Evolutionary conservation across 1,284 basidiomycete genomes (phyloP), one percentile per base, ranked within the genome.

Genomic region (Wallemia ichthyophaga): DNA sequence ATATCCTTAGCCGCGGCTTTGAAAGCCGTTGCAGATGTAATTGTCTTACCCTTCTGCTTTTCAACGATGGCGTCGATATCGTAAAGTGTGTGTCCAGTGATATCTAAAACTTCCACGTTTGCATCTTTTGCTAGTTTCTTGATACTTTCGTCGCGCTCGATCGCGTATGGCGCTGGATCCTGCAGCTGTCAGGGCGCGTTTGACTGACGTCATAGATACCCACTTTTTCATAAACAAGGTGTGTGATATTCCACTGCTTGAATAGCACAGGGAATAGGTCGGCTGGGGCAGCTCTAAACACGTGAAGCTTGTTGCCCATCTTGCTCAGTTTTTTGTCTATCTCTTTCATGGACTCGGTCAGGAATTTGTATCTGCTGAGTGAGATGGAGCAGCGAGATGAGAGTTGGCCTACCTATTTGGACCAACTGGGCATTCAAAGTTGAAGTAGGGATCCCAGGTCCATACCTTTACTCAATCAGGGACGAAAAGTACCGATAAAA

Each of bases 181-280:
- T 48, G 28, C 7, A 21, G 5, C n/a, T n/a, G 37, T 21, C 9
- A 11, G 37, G 7, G 37, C n/a, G 13, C 5, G n/a, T 11, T 5
- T 11, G n/a, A 19, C 7, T 48, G 37, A 48, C 37, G 37, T 48
- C 11, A 48, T 17, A 5, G 13, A 21, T 11, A 21, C 37, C 5
- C 37, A 48, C 37, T 21, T 21, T 48, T 21, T 48, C 37, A 48
- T 48, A 48, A 15, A 48, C 37, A 5, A 48, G 37, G 37, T 48
- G 37, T 48, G 37, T 48, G 37, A 48, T 48, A 15, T 48, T 48
- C 37, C 37, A 48, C n/a, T 48, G 37, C n/a, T 48, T 48, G 37
- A 48, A 21, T 11, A 48, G 37, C 88, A 94, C 67, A 94, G 88
- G 23, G 94, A 94, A 78, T 94, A 91, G 81, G 89, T 83, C 62